A percentile compares a stretch with the other conserved stretches of the same genome.
These are phyloP conservation scores for Ophiosphaerella narmari DNA, from an alignment of 2,329 filamentous ascomycete species.

Conservation along the genomic window DNA sequence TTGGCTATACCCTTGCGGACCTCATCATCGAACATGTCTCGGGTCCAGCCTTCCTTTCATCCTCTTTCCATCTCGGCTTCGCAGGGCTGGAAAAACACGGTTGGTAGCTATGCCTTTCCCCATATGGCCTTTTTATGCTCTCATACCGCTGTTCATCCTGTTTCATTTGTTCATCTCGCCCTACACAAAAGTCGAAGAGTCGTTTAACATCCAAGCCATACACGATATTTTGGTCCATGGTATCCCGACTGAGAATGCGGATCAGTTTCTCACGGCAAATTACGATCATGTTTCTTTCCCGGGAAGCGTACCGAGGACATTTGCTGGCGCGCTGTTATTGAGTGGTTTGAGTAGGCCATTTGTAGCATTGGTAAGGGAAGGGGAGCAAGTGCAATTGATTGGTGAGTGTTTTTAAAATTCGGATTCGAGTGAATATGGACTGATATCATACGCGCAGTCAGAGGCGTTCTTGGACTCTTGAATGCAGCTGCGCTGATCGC, in stretches of 20 bases:
- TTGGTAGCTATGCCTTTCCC: constrained; percentile 22
- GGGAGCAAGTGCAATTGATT: constrained; percentile 61
- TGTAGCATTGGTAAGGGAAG: constrained; percentile 60
- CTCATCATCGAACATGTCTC: neutral
- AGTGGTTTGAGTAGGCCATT: constrained; percentile 73
- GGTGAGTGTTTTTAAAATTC: constrained; percentile 47
- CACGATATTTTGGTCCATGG: constrained; percentile 89
- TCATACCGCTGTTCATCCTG: constrained; percentile 48
- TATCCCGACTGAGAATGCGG: constrained; percentile 63
- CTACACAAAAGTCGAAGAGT: constrained; percentile 98
- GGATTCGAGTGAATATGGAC: too few relatives aligned
- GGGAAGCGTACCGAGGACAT: constrained; percentile 88
- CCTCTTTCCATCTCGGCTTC: neutral
- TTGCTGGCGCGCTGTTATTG: constrained; percentile 78
- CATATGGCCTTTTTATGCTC: constrained; percentile 33
- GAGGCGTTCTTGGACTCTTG: constrained; percentile 75
- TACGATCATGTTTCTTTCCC: constrained; percentile 94
- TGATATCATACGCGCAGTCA: constrained; percentile 54
- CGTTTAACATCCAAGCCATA: constrained; percentile 92
- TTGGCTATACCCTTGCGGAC: constrained; percentile 6
- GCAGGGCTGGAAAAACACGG: neutral
- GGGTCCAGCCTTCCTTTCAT: neutral
- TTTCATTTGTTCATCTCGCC: constrained; percentile 76
- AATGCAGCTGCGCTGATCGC: constrained; percentile 72
- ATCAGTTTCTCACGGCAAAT: constrained; percentile 59